Conservation (phyloP, 495 filamentous ascomycete species). For the Aspergillus carlsbadensis region DNA sequence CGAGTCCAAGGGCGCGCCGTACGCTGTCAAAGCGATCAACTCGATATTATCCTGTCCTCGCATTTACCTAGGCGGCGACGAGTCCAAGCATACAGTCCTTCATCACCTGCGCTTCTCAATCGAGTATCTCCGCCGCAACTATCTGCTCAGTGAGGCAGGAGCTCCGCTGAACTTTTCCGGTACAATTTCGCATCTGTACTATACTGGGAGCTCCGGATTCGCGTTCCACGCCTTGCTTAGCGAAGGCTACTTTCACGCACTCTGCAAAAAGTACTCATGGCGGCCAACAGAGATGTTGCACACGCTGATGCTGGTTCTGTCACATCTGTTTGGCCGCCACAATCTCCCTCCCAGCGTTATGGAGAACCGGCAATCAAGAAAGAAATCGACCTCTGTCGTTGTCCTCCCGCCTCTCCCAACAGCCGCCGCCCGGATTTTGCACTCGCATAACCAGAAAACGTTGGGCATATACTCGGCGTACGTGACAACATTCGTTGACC, state of each 20-base stretch:
- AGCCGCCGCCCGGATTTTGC: constrained; percentile 52
- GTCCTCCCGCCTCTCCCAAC: constrained; percentile 62
- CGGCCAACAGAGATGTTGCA: constrained; percentile 37
- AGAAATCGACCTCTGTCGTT: constrained; percentile 56
- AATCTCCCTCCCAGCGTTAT: constrained; percentile 38
- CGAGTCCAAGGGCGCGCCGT: constrained; percentile 58
- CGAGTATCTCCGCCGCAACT: constrained; percentile 70
- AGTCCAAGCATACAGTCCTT: constrained; percentile 61
- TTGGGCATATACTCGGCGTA: constrained; percentile 64
- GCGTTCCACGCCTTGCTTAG: constrained; percentile 71
- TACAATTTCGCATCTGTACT: constrained; percentile 67
- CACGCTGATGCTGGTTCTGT: constrained; percentile 62
- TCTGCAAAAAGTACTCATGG: constrained; percentile 52
- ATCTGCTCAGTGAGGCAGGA: constrained; percentile 58
- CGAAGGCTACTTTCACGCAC: constrained; percentile 62
- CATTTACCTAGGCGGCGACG: constrained; percentile 63
- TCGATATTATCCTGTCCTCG: constrained; percentile 66
- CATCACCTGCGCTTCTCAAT: constrained; percentile 80
- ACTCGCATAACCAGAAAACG: constrained; percentile 60
- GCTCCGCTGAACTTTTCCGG: constrained; percentile 68
- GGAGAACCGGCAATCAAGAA: constrained; percentile 40
- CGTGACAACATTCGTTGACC: constrained; percentile 63
- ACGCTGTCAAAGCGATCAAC: constrained; percentile 60
- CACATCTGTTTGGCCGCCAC: constrained; percentile 64
- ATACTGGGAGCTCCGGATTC: constrained; percentile 68